These are phyloP conservation scores for Talaromyces sp. DNA, from an alignment of 2,329 filamentous ascomycete genomes.

Conservation along the genomic window DNA sequence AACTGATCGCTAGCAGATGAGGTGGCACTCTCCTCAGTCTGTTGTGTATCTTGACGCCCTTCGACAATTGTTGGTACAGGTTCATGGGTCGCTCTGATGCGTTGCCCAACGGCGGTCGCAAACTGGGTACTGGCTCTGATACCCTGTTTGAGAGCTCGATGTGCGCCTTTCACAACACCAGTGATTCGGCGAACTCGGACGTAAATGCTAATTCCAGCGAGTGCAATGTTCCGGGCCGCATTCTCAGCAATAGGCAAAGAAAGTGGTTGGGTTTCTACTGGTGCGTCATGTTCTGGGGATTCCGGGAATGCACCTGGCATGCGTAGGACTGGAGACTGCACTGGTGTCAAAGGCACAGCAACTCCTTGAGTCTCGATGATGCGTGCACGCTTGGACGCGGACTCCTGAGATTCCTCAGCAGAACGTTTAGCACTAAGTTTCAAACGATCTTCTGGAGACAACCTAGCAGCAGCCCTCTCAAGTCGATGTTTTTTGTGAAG, in stretches of 20 bases:
- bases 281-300: background rate
- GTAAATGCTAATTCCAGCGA: background rate
- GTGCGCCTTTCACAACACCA: conserved; percentile 3
- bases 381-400: conserved; percentile 1
- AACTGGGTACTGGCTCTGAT: background rate
- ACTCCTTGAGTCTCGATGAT: background rate
- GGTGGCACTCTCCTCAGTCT: background rate
- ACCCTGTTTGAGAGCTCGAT: background rate
- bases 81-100: background rate
- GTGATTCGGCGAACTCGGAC: background rate
- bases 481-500: background rate
- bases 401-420: background rate
- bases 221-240: background rate
- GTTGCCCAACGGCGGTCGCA: background rate
- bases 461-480: background rate
- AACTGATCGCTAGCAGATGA: conserved; percentile 3
- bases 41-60: background rate
- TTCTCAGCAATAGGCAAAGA: background rate
- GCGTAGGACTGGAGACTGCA: background rate
- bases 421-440: background rate
- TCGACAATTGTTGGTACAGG: background rate
- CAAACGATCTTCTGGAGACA: background rate
- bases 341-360: background rate
- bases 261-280: background rate
- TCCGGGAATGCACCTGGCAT: conserved; percentile 8